Conservation (phyloP, 2,329 filamentous ascomycete genomes). For the Beauveria brongniartii region DNA sequence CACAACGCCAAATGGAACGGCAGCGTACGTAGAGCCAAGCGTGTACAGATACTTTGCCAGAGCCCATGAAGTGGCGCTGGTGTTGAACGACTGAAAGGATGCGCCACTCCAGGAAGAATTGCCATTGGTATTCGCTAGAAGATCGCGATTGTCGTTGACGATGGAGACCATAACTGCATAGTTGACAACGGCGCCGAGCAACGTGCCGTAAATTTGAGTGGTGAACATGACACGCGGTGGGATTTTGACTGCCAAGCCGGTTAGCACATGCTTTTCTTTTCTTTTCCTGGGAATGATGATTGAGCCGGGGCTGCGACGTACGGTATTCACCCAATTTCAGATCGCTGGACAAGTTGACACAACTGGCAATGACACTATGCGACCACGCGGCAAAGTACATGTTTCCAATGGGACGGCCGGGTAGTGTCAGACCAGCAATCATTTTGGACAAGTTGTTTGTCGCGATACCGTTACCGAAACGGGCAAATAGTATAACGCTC, state of each 20-base stretch:
- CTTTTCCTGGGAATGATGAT: too few relatives aligned
- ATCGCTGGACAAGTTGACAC: constrained; percentile 42
- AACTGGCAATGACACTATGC: constrained; percentile 45
- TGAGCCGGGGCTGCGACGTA: constrained; percentile 20
- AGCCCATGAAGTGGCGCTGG: constrained; percentile 40
- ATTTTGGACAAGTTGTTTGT: constrained; percentile 53
- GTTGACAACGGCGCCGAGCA: constrained; percentile 45
- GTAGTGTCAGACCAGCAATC: constrained; percentile 43
- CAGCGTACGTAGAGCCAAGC: constrained; percentile 31
- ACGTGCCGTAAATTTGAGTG: constrained; percentile 47
- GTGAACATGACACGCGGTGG: constrained; percentile 47
- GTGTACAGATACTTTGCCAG: constrained; percentile 47
- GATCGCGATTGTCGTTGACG: constrained; percentile 37
- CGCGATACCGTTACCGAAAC: constrained; percentile 48
- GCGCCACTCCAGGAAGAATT: constrained; percentile 46
- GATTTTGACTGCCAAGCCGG: constrained; percentile 37
- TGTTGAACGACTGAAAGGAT: constrained; percentile 40
- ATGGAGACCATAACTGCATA: constrained; percentile 50
- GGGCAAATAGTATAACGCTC: constrained; percentile 43
- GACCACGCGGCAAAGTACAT: constrained; percentile 54
- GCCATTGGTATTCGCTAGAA: constrained; percentile 37
- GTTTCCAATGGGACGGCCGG: constrained; percentile 44
- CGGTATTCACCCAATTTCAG: constrained; percentile 53
- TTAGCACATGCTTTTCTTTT: constrained; percentile 14
- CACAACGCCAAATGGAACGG: constrained; percentile 42